Conservation (phyloP, 2,329 filamentous ascomycete genomes). For the Xenosphaeropsis pyriputrescens region DNA sequence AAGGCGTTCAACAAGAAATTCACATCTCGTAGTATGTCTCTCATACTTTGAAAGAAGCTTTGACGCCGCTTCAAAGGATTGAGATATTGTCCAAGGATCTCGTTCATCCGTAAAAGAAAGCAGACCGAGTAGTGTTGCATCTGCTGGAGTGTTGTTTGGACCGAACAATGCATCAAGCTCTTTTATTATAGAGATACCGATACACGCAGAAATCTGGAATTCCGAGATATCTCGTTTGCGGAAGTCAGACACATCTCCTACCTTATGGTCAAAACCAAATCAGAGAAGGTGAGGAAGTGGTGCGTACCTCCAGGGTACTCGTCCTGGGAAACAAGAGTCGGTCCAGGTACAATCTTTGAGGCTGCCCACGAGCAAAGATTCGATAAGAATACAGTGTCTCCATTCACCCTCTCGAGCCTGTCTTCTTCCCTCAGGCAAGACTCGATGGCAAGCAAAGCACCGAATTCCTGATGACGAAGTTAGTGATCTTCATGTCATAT, state of each 20-base stretch:
- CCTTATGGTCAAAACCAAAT: neutral
- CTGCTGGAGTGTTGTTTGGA: slow-evolving; percentile 1
- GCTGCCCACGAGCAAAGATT: slow-evolving; percentile 11
- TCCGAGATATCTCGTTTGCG: slow-evolving; percentile 1
- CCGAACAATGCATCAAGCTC: neutral
- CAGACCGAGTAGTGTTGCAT: slow-evolving; percentile 15
- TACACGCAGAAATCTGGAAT: slow-evolving; percentile 3
- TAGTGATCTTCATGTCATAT: too few relatives aligned
- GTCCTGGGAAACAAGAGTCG: slow-evolving; percentile 8
- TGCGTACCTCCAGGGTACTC: slow-evolving; percentile 8
- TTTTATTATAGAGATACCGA: slow-evolving; percentile 3
- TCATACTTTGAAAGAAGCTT: slow-evolving; percentile 17
- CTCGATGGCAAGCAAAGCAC: too few relatives aligned
- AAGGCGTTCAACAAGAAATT: slow-evolving; percentile 37
- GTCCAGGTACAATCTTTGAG: slow-evolving; percentile 10
- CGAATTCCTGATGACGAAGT: too few relatives aligned
- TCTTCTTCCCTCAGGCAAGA: too few relatives aligned
- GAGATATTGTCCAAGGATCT: slow-evolving; percentile 24
- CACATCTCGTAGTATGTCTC: slow-evolving; percentile 3
- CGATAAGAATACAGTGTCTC: neutral
- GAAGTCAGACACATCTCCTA: neutral
- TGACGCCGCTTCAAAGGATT: slow-evolving; percentile 16
- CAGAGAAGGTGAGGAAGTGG: neutral
- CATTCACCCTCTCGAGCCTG: neutral
- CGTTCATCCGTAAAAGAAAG: slow-evolving; percentile 17